Conservation (phyloP, 495 filamentous ascomycete genomes). For the Xylaria flabelliformis region DNA sequence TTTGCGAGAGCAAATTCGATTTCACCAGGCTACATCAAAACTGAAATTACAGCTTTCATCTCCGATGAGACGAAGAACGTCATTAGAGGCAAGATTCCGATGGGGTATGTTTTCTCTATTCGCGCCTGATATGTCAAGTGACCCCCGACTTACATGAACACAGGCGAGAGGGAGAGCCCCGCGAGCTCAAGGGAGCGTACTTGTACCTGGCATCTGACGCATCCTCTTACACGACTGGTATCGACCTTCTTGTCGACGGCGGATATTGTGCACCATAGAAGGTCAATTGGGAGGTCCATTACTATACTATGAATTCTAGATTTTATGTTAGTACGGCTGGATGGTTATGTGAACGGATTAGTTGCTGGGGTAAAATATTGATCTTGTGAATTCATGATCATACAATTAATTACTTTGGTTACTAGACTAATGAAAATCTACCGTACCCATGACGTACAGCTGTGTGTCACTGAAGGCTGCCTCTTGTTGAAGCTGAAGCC, state of each 20-base stretch:
- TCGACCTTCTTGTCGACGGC: constrained; percentile 79
- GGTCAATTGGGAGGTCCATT: background rate
- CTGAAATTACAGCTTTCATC: constrained; percentile 80
- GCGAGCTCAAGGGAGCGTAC: constrained; percentile 87
- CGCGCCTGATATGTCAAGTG: background rate
- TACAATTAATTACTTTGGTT: background rate
- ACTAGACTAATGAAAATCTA: background rate
- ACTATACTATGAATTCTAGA: background rate
- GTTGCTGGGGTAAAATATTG: background rate
- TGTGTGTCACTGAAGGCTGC: background rate
- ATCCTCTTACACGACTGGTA: constrained; percentile 82
- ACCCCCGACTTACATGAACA: constrained; percentile 15
- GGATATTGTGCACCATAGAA: constrained; percentile 52
- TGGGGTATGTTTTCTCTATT: constrained; percentile 62
- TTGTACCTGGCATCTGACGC: constrained; percentile 89
- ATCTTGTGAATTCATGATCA: background rate
- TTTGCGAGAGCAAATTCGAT: constrained; percentile 85
- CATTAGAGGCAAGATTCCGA: constrained; percentile 82
- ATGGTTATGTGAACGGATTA: background rate
- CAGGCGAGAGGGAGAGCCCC: constrained; percentile 71
- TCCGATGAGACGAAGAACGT: constrained; percentile 72
- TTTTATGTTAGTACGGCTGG: background rate
- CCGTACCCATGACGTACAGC: background rate
- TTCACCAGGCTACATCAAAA: constrained; percentile 87
- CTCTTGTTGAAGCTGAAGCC: background rate